Conservation (phyloP, 768 basidiomycete species). For the Leccinellum albellum region DNA sequence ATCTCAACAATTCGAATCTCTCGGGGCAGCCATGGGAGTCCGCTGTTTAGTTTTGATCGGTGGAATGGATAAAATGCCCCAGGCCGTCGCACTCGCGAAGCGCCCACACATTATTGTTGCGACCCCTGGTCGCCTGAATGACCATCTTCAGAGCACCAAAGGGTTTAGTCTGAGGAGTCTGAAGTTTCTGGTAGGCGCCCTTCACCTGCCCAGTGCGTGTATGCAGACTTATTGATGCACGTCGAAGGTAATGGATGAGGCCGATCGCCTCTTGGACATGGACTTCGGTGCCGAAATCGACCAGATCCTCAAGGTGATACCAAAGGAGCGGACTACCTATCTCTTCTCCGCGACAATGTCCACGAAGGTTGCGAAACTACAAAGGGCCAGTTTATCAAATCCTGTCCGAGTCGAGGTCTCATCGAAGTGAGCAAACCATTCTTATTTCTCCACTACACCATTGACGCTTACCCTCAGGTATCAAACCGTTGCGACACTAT, state of each 20-base stretch:
- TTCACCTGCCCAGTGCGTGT: background rate
- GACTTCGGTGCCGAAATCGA: conserved; percentile 96
- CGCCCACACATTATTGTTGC: conserved; percentile 93
- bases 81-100: conserved; percentile 89
- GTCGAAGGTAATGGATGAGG: conserved; percentile 90
- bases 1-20: conserved; percentile 89
- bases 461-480: conserved; percentile 54
- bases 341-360: conserved; percentile 99
- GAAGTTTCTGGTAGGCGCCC: conserved; percentile 74
- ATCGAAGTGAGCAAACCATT: conserved; percentile 61
- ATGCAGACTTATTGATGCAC: background rate
- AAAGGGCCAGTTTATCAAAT: conserved; percentile 87
- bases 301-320: conserved; percentile 93
- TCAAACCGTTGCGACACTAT: conserved; percentile 90
- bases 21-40: conserved; percentile 91
- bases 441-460: background rate
- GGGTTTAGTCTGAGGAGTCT: conserved; percentile 85
- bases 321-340: conserved; percentile 91
- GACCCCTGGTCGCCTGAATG: conserved; percentile 88
- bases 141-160: conserved; percentile 96
- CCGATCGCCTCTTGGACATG: conserved; percentile 92
- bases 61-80: conserved; percentile 87
- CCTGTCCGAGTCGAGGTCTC: conserved; percentile 94
- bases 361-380: conserved; percentile 94
- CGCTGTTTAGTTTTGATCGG: conserved; percentile 92